Base-by-base conservation (phyloP, 2,329 filamentous ascomycete genomes). In the Aspergillus texensis region DNA sequence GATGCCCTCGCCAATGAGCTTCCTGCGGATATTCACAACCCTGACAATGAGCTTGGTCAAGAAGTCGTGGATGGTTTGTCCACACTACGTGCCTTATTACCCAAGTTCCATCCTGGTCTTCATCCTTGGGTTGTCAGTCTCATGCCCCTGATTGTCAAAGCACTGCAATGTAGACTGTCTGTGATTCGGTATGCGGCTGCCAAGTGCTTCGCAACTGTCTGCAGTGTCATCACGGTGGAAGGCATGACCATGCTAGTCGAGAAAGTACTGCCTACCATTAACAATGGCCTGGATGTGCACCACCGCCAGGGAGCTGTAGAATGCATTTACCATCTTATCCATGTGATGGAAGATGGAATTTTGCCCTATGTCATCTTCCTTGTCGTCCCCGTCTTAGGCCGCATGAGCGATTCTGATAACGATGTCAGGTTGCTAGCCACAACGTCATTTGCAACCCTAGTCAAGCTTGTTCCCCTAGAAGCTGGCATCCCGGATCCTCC, bases 341-440 rank as follows among this genome's bases (percentile, higher is more conserved):
- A 96, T 64, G 94, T 97, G 58, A 99, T 99, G 95, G 95, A 96
- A 66, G 95, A 98, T 75, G 87, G 88, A 43, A 99, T 99, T 62
- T 81, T 99, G 34, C 95, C 96, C 3, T 99, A 99, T 73, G 95
- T 99, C 67, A 97, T 99, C 72, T 99, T 99, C 87, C 87, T 99
- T 68, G 96, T 99, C 63, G 96, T 98, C 14, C 95, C 95, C 16
- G 95, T 99, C 4, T 85, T 99, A 57, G 95, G 95, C 60, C 90
- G 95, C 52, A 99, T 99, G 95, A 98, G 95, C 75, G 95, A 99
- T 77, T 96, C 94, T 0, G 94, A 99, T 75, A 94, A 96, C 67
- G 95, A 98, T 74, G 91, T 99, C 60, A 90, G 95, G 60, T 85
- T 98, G 8, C 91, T 99, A 61, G 93, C 95, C 4, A 99, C 95